phyloP scores from a whole-genome alignment of 257 asterid genomes.

The Rehmannia glutinosa region DNA sequence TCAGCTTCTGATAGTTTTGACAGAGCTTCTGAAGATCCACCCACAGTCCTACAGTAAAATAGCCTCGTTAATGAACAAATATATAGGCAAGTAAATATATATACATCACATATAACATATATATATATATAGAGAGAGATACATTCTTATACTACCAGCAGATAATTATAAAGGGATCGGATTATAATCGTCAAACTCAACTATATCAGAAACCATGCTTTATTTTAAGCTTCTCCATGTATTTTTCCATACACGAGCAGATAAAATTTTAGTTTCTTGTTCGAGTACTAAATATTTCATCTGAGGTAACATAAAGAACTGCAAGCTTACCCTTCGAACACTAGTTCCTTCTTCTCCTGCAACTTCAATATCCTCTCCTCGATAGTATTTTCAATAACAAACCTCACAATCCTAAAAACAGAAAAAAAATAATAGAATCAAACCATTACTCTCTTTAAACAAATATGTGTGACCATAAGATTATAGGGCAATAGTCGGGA shows the following conservation, averaged over 20 bases:
- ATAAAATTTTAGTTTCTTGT: too few relatives aligned
- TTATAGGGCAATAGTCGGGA: background rate
- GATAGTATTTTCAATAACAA: slow-evolving; percentile 72
- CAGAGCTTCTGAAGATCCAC: slow-evolving; percentile 77
- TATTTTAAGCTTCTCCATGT: too few relatives aligned
- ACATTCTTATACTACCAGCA: too few relatives aligned
- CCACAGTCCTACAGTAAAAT: slow-evolving; percentile 62
- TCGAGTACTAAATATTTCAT: too few relatives aligned
- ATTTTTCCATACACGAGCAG: too few relatives aligned
- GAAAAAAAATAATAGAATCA: background rate
- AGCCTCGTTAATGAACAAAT: background rate
- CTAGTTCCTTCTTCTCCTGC: slow-evolving; percentile 96
- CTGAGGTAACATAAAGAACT: background rate
- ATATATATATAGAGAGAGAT: too few relatives aligned
- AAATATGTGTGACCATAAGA: background rate
- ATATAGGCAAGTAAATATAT: background rate
- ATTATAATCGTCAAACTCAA: too few relatives aligned
- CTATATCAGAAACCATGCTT: too few relatives aligned
- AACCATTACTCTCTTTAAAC: background rate
- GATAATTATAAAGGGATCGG: too few relatives aligned
- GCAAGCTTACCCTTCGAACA: slow-evolving; percentile 81
- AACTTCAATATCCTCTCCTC: slow-evolving; percentile 91
- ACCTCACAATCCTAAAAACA: slow-evolving; percentile 69
- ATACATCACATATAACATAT: too few relatives aligned
- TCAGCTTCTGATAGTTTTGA: slow-evolving; percentile 87